Evolutionary conservation across 106 monocot genomes (phyloP).

Genomic region (Platanthera guangdongensis): DNA sequence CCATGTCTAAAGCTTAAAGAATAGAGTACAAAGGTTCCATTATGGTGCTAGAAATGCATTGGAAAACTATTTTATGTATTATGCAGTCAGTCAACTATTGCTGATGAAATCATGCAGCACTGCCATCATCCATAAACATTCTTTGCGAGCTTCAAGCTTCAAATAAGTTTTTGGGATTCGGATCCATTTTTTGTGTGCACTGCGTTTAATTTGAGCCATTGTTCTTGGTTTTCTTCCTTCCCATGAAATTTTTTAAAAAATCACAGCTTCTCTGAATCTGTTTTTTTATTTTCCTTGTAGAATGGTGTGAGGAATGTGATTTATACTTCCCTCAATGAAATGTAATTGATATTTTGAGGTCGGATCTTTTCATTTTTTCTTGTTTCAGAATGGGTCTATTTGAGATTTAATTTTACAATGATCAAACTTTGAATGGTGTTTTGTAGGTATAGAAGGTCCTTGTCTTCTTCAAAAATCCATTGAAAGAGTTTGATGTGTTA

Average conservation of each 20-base stretch:
- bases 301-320: not conserved
- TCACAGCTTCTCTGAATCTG: not conserved
- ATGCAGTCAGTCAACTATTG: too few relatives aligned
- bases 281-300: not conserved
- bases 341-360: not conserved
- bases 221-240: not conserved
- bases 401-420: not conserved
- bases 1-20: too few relatives aligned
- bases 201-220: not conserved
- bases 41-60: too few relatives aligned
- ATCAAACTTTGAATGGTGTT: not conserved
- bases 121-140: too few relatives aligned
- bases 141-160: not conserved
- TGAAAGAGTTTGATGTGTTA: slow-evolving; percentile 3
- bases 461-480: slow-evolving; percentile 1
- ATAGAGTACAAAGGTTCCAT: too few relatives aligned
- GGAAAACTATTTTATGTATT: too few relatives aligned
- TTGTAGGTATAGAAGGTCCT: not conserved
- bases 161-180: not conserved
- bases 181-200: not conserved
- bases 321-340: not conserved
- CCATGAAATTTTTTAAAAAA: not conserved
- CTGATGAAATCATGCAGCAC: too few relatives aligned
- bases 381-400: not conserved
- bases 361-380: not conserved